phyloP scores from a whole-genome alignment of 2,329 filamentous ascomycete genomes.

The Clarireedia homoeocarpa region DNA sequence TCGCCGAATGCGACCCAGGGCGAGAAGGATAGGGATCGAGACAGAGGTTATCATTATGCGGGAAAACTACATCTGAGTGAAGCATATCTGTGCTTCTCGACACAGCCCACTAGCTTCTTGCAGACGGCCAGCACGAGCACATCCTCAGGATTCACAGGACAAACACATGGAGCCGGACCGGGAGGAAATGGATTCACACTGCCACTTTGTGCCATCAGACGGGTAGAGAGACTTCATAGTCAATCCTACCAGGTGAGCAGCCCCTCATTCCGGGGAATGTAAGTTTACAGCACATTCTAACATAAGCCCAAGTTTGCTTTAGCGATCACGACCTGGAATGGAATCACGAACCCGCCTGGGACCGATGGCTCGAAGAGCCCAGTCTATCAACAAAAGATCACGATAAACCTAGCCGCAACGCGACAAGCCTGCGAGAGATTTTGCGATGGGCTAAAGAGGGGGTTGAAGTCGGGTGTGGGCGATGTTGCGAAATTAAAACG shows the following conservation, averaged over 20 bases:
- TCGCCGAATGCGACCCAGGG: constrained; percentile 55
- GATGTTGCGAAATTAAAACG: constrained; percentile 78
- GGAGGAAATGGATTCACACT: constrained; percentile 94
- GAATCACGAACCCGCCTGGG: constrained; percentile 42
- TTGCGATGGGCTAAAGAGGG: constrained; percentile 90
- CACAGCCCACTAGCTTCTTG: constrained; percentile 80
- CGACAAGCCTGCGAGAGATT: constrained; percentile 88
- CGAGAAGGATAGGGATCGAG: constrained; percentile 57
- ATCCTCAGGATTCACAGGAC: constrained; percentile 80
- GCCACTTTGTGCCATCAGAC: constrained; percentile 81
- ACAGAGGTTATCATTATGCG: constrained; percentile 77
- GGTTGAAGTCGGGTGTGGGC: constrained; percentile 76
- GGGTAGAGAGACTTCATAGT: constrained; percentile 88
- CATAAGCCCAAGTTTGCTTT: constrained; percentile 62
- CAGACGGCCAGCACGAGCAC: constrained; percentile 70
- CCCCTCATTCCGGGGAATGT: background rate
- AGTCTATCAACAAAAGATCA: constrained; percentile 70
- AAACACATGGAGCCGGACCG: constrained; percentile 86
- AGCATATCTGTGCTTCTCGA: constrained; percentile 93
- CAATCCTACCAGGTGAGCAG: constrained; percentile 65
- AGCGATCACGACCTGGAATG: constrained; percentile 92
- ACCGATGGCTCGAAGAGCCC: constrained; percentile 38
- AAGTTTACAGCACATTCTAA: constrained; percentile 16
- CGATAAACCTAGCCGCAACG: constrained; percentile 82
- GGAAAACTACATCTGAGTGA: constrained; percentile 93